Evolutionary conservation across 768 basidiomycete genomes (phyloP).

Genomic region (Steccherinum ochraceum): DNA sequence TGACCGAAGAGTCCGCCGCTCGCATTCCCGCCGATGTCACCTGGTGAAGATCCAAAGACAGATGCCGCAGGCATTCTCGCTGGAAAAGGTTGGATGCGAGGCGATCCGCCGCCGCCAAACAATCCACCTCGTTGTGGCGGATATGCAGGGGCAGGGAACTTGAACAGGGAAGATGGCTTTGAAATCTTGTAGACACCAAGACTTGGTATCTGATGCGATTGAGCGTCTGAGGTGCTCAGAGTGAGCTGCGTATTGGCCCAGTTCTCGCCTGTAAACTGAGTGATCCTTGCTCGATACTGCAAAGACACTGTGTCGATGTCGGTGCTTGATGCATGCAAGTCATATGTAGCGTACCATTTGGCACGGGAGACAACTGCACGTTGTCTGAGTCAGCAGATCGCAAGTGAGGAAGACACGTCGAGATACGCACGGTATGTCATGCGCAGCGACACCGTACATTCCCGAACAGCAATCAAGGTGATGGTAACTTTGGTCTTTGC

Average conservation of each 20-base stretch:
- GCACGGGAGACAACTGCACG: slow-evolving; percentile 43
- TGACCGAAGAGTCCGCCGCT: not conserved
- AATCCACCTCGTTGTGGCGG: not conserved
- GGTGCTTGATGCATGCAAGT: slow-evolving; percentile 45
- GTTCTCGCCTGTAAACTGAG: slow-evolving; percentile 54
- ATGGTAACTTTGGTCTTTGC: not conserved
- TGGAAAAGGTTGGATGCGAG: not conserved
- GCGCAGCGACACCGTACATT: slow-evolving; percentile 34
- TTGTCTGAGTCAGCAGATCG: not conserved
- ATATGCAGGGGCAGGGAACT: not conserved
- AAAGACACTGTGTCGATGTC: slow-evolving; percentile 39
- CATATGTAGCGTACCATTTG: slow-evolving; percentile 50
- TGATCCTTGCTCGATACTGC: slow-evolving; percentile 49
- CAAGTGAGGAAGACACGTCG: not conserved
- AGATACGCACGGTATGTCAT: slow-evolving; percentile 45
- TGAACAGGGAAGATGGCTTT: not conserved
- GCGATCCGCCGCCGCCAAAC: too few relatives aligned
- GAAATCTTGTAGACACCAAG: slow-evolving; percentile 6
- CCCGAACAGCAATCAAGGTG: slow-evolving; percentile 32
- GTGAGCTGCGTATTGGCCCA: slow-evolving; percentile 47
- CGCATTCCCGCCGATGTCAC: too few relatives aligned
- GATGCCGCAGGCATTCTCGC: too few relatives aligned
- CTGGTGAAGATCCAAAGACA: too few relatives aligned
- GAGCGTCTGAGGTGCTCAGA: slow-evolving; percentile 31
- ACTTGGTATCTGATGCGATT: slow-evolving; percentile 19